Evolutionary conservation across 139 green algal species (phyloP).

Genomic region (Closterium sp.): DNA sequence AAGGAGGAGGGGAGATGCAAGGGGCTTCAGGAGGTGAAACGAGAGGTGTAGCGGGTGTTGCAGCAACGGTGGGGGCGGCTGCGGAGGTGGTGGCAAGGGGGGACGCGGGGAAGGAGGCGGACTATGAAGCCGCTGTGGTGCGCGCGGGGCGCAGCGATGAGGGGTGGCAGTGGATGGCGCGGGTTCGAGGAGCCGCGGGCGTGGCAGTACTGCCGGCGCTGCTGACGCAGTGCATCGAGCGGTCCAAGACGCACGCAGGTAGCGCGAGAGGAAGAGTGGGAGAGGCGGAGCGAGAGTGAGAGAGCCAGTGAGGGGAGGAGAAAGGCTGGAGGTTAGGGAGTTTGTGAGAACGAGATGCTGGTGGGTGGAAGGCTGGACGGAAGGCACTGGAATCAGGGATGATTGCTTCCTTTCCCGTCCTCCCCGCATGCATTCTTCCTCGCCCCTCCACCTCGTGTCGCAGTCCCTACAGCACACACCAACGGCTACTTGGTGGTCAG

Average conservation of each 20-base stretch:
- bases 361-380: too few species aligned
- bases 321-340: too few species aligned
- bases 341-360: too few species aligned
- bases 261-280: background rate
- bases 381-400: too few species aligned
- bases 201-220: background rate
- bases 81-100: background rate
- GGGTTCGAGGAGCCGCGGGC: background rate
- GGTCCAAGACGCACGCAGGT: background rate
- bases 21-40: background rate
- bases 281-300: background rate
- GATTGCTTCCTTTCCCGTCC: too few species aligned
- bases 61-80: background rate
- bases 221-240: background rate
- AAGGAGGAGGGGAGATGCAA: background rate
- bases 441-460: too few species aligned
- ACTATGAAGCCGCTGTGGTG: background rate
- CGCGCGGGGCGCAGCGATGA: background rate
- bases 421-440: too few species aligned
- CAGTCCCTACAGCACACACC: background rate
- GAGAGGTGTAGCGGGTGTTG: background rate
- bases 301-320: background rate
- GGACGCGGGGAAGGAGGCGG: background rate
- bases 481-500: constrained; percentile 27
- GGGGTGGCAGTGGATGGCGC: background rate